Percentiles rank a stretch among this genome's conserved stretches.
phyloP scores from a whole-genome alignment of 2,329 filamentous ascomycete species.

The Cryoendolithus antarcticus region DNA sequence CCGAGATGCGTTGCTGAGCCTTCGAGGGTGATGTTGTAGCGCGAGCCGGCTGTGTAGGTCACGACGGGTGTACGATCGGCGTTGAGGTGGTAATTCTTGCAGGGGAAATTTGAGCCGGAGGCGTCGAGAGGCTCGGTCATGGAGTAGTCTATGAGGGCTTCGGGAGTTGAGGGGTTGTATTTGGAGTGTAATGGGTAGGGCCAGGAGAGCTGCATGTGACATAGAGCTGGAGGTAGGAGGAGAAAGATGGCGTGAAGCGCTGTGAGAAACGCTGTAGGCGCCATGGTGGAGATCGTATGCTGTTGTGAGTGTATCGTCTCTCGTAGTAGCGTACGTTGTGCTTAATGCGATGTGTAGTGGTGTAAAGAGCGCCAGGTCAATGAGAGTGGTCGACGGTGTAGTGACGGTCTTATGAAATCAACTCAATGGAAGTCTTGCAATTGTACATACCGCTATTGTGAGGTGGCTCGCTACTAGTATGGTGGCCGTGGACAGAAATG shows the following conservation, averaged over 20 bases:
- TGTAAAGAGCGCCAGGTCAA: too few relatives aligned
- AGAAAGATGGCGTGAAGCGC: conserved; percentile 9
- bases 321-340: too few relatives aligned
- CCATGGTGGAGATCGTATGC: too few relatives aligned
- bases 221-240: conserved; percentile 10
- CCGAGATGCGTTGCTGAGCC: conserved; percentile 46
- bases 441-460: too few relatives aligned
- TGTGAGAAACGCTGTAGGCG: too few relatives aligned
- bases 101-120: conserved; percentile 57
- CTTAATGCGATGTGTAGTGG: too few relatives aligned
- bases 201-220: conserved; percentile 45
- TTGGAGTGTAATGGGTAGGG: conserved; percentile 43
- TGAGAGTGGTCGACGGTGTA: too few relatives aligned
- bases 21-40: conserved; percentile 51
- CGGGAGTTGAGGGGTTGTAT: conserved; percentile 32
- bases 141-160: conserved; percentile 50
- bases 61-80: conserved; percentile 41
- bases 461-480: too few relatives aligned
- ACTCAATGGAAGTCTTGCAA: too few relatives aligned
- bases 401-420: too few relatives aligned
- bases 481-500: too few relatives aligned
- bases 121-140: conserved; percentile 55
- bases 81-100: conserved; percentile 54
- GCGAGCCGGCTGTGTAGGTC: conserved; percentile 49
- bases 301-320: too few relatives aligned